phyloP scores from a whole-genome alignment of 2,329 filamentous ascomycete genomes.

The Aureobasidium uvarum region DNA sequence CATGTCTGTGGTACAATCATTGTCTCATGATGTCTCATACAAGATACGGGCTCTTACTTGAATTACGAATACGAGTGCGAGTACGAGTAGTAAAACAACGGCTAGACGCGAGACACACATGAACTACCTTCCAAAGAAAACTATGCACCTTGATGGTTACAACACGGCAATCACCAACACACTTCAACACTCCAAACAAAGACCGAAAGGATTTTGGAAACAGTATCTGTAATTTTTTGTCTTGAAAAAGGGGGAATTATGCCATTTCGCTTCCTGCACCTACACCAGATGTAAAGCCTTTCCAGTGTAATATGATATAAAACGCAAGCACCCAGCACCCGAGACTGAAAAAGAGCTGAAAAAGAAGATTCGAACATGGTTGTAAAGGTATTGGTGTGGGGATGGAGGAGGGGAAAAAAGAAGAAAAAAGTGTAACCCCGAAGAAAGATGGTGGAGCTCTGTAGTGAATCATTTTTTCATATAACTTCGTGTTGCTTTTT shows the following conservation, averaged over 20 bases:
- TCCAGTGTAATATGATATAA: constrained; percentile 26
- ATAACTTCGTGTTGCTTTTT: constrained; percentile 23
- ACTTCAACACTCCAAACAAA: background rate
- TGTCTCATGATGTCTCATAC: too few species aligned
- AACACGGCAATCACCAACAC: background rate
- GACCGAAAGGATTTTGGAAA: background rate
- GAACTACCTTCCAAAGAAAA: too few species aligned
- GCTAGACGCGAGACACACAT: background rate
- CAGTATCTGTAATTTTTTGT: constrained; percentile 16
- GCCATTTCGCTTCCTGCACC: constrained; percentile 26
- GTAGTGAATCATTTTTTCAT: constrained; percentile 26
- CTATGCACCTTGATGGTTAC: too few species aligned
- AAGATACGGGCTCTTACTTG: background rate
- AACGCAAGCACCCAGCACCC: constrained; percentile 21
- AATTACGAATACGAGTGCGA: background rate
- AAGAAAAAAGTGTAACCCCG: constrained; percentile 17
- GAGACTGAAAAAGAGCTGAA: background rate
- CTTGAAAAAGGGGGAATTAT: constrained; percentile 22
- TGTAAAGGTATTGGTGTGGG: background rate
- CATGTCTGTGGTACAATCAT: background rate
- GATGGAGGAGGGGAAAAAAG: background rate
- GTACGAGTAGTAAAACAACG: background rate
- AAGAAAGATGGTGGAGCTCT: constrained; percentile 10
- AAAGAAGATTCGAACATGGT: background rate
- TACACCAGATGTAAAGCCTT: constrained; percentile 25